phyloP scores from a whole-genome alignment of 1,284 basidiomycete genomes.

The Ustilago xerochloae region DNA sequence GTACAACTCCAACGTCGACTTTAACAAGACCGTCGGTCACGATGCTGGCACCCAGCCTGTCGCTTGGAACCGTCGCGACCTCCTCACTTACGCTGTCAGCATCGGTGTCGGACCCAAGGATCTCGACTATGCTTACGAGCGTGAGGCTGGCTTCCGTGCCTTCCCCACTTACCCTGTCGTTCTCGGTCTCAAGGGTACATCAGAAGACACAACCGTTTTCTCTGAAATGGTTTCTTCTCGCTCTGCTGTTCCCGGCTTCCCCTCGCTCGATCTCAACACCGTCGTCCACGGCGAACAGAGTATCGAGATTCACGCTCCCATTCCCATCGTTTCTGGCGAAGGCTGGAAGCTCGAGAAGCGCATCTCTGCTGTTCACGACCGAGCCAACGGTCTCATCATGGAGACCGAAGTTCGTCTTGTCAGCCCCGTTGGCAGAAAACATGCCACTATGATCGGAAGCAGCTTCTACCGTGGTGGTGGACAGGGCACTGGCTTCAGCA shows the following conservation, averaged over 20 bases:
- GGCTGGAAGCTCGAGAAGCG: slow-evolving; percentile 62
- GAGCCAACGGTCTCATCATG: slow-evolving; percentile 54
- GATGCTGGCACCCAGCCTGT: slow-evolving; percentile 62
- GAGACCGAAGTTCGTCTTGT: slow-evolving; percentile 56
- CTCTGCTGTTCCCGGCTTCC: slow-evolving; percentile 50
- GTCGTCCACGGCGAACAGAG: slow-evolving; percentile 69
- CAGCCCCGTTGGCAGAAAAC: slow-evolving; percentile 46
- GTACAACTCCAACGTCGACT: slow-evolving; percentile 44
- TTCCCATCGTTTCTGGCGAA: slow-evolving; percentile 57
- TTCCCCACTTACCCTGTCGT: slow-evolving; percentile 69
- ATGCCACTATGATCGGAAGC: slow-evolving; percentile 58
- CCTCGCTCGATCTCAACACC: slow-evolving; percentile 66
- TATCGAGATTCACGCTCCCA: slow-evolving; percentile 65
- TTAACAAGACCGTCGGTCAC: slow-evolving; percentile 63
- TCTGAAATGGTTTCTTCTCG: slow-evolving; percentile 56
- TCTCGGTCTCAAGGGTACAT: slow-evolving; percentile 60
- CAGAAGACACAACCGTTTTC: slow-evolving; percentile 64
- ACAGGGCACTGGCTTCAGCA: slow-evolving; percentile 57
- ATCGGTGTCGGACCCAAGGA: slow-evolving; percentile 66
- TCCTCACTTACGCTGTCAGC: slow-evolving; percentile 64
- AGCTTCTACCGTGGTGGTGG: slow-evolving; percentile 61
- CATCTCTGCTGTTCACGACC: slow-evolving; percentile 57
- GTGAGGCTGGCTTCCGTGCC: slow-evolving; percentile 61
- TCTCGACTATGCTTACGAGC: slow-evolving; percentile 67
- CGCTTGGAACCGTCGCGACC: slow-evolving; percentile 67